Conservation (phyloP, 2,329 filamentous ascomycete species). For the Fusarium verticillioides region DNA sequence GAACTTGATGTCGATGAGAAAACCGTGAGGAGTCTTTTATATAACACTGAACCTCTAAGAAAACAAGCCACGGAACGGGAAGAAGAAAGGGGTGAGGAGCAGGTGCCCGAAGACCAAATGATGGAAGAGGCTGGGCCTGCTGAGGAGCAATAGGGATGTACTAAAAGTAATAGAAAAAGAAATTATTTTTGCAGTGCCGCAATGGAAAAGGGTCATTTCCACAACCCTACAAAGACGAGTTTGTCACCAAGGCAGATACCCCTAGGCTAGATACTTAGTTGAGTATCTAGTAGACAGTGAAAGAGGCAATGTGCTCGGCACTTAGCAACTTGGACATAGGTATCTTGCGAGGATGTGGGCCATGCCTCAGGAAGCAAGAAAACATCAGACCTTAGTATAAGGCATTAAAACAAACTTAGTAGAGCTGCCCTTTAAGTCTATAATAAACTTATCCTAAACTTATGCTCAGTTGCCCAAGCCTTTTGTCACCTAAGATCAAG, state of each 20-base stretch:
- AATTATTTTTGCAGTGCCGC: neutral
- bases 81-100: slow-evolving; percentile 40
- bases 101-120: slow-evolving; percentile 15
- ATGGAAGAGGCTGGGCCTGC: slow-evolving; percentile 10
- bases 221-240: neutral
- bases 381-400: neutral
- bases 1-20: slow-evolving; percentile 51
- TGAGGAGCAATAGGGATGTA: neutral
- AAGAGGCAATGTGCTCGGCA: neutral
- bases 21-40: slow-evolving; percentile 57
- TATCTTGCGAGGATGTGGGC: neutral
- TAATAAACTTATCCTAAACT: neutral
- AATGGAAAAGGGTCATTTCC: neutral
- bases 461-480: neutral
- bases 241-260: neutral
- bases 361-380: neutral
- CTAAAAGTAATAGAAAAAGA: neutral
- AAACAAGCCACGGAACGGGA: slow-evolving; percentile 52
- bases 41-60: slow-evolving; percentile 59
- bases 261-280: neutral
- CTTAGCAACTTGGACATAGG: neutral
- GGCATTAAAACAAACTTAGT: neutral
- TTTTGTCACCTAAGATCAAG: neutral
- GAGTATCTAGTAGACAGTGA: neutral
- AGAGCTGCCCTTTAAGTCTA: too few relatives aligned